Percentiles rank a stretch among this genome's conserved stretches.
phyloP scores from a whole-genome alignment of 441 rosid genomes.

The Croton setiger region DNA sequence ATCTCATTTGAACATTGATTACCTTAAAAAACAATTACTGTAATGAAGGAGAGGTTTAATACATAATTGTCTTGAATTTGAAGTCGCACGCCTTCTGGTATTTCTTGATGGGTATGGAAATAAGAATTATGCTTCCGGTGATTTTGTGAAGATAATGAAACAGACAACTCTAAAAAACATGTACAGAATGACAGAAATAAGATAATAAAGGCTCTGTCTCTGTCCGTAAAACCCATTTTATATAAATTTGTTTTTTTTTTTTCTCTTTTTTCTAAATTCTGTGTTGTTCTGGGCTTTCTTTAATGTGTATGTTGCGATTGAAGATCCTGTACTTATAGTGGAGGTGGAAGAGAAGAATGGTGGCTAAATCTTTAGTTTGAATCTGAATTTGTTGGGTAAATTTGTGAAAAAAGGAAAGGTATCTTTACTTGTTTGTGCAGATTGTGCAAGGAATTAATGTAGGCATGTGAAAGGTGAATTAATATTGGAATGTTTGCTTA shows the following conservation, averaged over 20 bases:
- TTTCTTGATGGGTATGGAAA: slow-evolving; percentile 1
- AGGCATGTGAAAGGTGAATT: not conserved
- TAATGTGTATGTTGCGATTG: not conserved
- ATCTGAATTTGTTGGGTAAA: not conserved
- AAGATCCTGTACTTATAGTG: not conserved
- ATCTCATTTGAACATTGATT: not conserved
- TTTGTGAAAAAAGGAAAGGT: not conserved
- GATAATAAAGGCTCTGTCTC: not conserved
- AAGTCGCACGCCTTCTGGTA: slow-evolving; percentile 12
- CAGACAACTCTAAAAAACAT: not conserved
- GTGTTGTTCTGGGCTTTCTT: not conserved
- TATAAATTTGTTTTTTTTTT: not conserved
- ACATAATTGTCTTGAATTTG: slow-evolving; percentile 19
- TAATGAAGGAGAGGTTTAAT: not conserved
- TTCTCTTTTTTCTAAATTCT: not conserved
- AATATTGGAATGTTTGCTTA: not conserved
- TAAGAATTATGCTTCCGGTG: not conserved
- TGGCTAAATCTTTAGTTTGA: not conserved
- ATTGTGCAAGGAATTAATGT: not conserved
- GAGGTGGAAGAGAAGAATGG: not conserved
- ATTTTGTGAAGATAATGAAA: not conserved
- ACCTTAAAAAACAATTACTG: too few relatives aligned
- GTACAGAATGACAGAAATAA: not conserved
- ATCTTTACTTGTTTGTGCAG: not conserved
- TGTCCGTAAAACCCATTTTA: not conserved